Conservation (phyloP, 2,329 filamentous ascomycete genomes). For the Helotiales sp. region DNA sequence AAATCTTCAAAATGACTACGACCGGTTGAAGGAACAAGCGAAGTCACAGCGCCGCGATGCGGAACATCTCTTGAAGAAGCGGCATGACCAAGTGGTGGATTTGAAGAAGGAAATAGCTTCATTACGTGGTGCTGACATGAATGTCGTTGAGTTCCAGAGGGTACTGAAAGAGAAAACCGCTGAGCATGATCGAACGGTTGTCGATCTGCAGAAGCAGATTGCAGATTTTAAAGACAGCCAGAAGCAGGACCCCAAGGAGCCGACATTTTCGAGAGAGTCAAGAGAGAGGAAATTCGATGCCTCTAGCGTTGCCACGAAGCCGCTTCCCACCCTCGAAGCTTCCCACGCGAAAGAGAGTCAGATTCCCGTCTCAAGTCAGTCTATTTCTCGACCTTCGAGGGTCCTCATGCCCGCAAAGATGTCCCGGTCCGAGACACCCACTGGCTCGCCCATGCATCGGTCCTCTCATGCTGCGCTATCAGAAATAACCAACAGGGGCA, state of each 20-base stretch:
- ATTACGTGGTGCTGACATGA: constrained; percentile 46
- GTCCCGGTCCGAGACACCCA: constrained; percentile 22
- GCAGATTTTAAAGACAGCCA: constrained; percentile 20
- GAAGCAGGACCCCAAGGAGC: not conserved
- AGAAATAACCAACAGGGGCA: constrained; percentile 38
- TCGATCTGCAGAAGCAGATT: constrained; percentile 31
- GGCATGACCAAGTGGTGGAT: constrained; percentile 60
- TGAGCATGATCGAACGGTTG: constrained; percentile 32
- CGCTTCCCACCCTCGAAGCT: constrained; percentile 10
- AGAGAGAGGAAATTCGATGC: constrained; percentile 6
- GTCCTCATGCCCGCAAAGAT: constrained; percentile 21
- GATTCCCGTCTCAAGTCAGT: constrained; percentile 30
- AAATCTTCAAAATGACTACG: constrained; percentile 57
- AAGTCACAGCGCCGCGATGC: constrained; percentile 60
- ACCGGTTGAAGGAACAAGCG: constrained; percentile 57
- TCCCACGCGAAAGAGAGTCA: constrained; percentile 28
- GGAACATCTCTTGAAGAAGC: constrained; percentile 58
- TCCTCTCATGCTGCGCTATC: constrained; percentile 36
- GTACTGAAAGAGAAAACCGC: constrained; percentile 26
- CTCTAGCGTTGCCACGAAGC: not conserved
- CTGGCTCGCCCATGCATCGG: constrained; percentile 20
- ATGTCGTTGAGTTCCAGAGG: constrained; percentile 27
- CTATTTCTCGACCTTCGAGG: constrained; percentile 32
- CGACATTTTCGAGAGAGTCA: not conserved
- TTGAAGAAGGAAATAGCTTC: constrained; percentile 58